Evolutionary conservation across 2,329 filamentous ascomycete species (phyloP), one percentile per base, ranked within the genome.

Genomic region (Aspergillus terreus): DNA sequence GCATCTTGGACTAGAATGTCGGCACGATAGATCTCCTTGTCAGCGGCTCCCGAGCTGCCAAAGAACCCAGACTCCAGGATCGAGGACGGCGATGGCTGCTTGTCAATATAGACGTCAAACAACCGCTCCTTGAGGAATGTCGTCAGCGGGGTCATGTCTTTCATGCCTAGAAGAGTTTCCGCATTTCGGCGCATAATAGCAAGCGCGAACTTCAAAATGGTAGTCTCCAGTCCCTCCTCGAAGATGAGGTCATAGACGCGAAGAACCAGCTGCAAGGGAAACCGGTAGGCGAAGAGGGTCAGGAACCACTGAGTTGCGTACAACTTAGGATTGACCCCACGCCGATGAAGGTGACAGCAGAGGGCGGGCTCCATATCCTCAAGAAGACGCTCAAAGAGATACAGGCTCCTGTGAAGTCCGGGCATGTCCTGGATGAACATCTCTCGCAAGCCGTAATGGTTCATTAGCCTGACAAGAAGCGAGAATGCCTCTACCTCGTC

Each of bases 281-380:
- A 99, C 40, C 95, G 88, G 71, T 99, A 99, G 30, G 92, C 91
- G 67, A 99, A 99, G n/a, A 99, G 80, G 0, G 94, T 99, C 46
- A 99, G 81, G 73, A 99, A 99, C 94, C 94, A 99, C 71, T 99
- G 94, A 0, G 94, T 99, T 42, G 94, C 94, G 68, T 99, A 99
- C 7, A 99, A 80, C 66, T 96, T 90, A 1, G 94, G 88, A 7
- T 88, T 88, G 49, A 99, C 94, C 58, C 90, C 86, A 50, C 88
- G 84, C 52, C 94, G 86, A 64, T 89, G 88, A 50, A 99, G 82
- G 71, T 99, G 94, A 68, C 92, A 96, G 73, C 95, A 96, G 6
- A 99, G 77, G 2, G 92, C 92, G 2, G 95, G 94, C 67, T 99
- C 92, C 41, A 92, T 79, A 62, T 99, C 94, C 72, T 99, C 94